Base-by-base conservation (phyloP, 1,284 basidiomycete genomes). In the Irpex lacteus region DNA sequence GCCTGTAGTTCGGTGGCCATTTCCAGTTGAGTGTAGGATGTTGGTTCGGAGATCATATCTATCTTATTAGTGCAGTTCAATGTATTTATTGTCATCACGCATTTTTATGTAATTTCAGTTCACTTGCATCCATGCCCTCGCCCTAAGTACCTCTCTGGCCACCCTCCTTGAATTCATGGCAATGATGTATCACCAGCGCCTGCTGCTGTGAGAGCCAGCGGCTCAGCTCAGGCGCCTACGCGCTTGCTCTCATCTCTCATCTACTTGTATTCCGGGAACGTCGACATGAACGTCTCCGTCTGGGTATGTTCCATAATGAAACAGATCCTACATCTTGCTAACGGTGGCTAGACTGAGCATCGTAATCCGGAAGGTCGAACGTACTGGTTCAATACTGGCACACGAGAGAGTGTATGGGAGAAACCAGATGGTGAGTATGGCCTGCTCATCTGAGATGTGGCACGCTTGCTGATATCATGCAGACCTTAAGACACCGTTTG, bases 401-500 rank as follows among this genome's bases (percentile, higher is more conserved):
- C 86, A 0, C 84, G 85, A 68, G 89, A 91, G 71, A 94, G 91
- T 75, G 92, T 94, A 65, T 94, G 91, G 91, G 91, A 94, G 77
- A 94, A 94, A 71, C 92, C 91, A 69, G 92, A 94, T 76, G 91
- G 90, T 91, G 70, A 59, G 78, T 70, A 77, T 72, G 6, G 11
- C 26, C 18, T 61, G 37, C 50, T 53, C 57, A 52, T 18, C 49
- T 37, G 3, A n/a, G 50, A 52, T 9, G n/a, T 36, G 4, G 3
- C 38, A 70, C 34, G 63, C 50, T 60, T 44, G n/a, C 26, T 26
- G 26, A 26, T 59, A 61, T 3, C 4, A 9, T 60, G 8, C 49
- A 91, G 92, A 90, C 4, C 77, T 93, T 57, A 92, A 94, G 77
- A 89, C 91, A 0, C 89, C 94, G 0, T 96, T 96, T 69, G 94